Evolutionary conservation across 371 early-diverging fungal species (phyloP), one percentile per base, ranked within the genome.

Genomic region (Rhizopus stolonifer): DNA sequence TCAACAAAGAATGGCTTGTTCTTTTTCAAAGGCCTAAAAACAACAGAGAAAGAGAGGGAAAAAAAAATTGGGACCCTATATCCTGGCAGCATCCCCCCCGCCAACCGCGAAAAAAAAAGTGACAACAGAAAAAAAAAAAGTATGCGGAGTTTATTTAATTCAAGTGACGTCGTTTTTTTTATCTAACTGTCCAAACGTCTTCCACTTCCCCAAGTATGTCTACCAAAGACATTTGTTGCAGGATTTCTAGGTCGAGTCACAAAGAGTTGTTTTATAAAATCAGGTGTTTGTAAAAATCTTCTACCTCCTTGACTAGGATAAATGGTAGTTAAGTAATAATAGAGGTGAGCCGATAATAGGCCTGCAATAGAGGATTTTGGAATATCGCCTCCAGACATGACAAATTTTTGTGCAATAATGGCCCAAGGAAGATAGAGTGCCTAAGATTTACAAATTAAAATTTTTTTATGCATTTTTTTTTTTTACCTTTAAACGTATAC

Each of bases 351-450:
- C 5, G 84, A 64, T n/a, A 62, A 60, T 13, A 81, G 60, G 4
- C 87, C 87, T 9, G 69, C 55, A 50, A 83, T 31, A 32, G 70
- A 71, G 14, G 51, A 52, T 52, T 46, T 59, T 0, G 82, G 79
- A 2, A 79, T 26, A 0, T 22, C 18, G 9, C 69, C 74, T 18
- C 72, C 66, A n/a, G 55, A 44, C 40, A 61, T 55, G 25, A 80
- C 43, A 23, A 69, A 77, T 11, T 77, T 82, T 47, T 75, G 81
- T 13, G 66, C 81, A 17, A 83, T 58, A 56, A 87, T 67, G 3
- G 83, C 91, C 79, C 78, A 85, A n/a, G 91, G 89, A 25, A 91
- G 69, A 65, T 85, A 87, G n/a, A 70, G 25, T 3, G 86, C 87
- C 82, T 84, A 5, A 17, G 19, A 49, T 17, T 47, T 26, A 46